A percentile compares a stretch with the other conserved stretches of the same genome.
Evolutionary conservation across 176 grass and related monocot species (phyloP).

Genomic region (Musa beccarii): DNA sequence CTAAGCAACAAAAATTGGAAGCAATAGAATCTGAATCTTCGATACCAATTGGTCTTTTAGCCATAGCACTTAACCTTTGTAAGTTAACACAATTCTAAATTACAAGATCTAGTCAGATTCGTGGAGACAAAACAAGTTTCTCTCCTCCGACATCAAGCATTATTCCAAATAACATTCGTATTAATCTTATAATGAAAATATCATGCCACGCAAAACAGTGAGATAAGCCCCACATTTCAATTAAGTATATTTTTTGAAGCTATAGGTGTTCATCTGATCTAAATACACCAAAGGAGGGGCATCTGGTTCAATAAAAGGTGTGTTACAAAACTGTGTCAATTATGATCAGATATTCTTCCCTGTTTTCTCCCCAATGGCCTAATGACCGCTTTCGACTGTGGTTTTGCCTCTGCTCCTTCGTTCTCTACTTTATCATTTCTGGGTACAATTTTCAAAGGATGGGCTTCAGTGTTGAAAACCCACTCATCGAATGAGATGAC

Average conservation of each 20-base stretch:
- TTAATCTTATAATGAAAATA: not conserved
- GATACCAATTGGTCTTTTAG: no score
- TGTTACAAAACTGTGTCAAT: slow-evolving; percentile 4
- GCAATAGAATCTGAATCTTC: no score
- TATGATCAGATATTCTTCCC: slow-evolving; percentile 24
- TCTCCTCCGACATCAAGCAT: not conserved
- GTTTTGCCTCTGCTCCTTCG: slow-evolving; percentile 15
- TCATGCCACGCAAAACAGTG: not conserved
- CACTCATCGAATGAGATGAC: slow-evolving; percentile 86
- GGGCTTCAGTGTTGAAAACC: slow-evolving; percentile 98
- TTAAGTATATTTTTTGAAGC: not conserved
- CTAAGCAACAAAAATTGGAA: no score
- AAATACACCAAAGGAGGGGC: not conserved
- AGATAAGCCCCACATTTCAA: not conserved
- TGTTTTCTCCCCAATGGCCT: slow-evolving; percentile 70
- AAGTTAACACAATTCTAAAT: not conserved
- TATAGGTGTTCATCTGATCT: not conserved
- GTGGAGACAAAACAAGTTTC: not conserved
- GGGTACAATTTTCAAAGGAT: slow-evolving; percentile 76
- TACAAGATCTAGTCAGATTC: not conserved
- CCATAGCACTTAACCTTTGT: not conserved
- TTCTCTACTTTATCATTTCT: slow-evolving; percentile 4
- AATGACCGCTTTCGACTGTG: slow-evolving; percentile 9
- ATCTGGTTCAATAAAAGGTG: not conserved
- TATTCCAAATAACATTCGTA: not conserved